Evolutionary conservation across 805 yeast species (phyloP), one percentile per base, ranked within the genome.

Genomic region (Phaffomyces thermotolerans): DNA sequence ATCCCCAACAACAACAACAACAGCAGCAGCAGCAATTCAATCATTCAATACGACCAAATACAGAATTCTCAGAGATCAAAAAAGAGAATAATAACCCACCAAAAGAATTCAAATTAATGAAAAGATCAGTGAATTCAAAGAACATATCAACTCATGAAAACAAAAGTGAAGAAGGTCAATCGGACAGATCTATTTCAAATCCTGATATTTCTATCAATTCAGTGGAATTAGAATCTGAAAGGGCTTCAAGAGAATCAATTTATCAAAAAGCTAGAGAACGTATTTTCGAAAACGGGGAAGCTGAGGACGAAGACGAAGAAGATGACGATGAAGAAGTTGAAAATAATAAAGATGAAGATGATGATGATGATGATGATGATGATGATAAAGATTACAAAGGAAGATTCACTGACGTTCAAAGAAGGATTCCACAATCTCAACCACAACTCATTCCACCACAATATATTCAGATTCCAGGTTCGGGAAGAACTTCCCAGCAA

Each of bases 181-280:
- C 13, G 4, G 35, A 33, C 8, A 23, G 17, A 20, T 20, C 22
- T 20, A 5, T 20, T 13, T 20, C 34, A 22, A 18, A 29, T 6
- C 4, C 7, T 5, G 27, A 24, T 14, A 12, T 6, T 4, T 25
- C 27, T 20, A n/a, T 35, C 14, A 42, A 39, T 23, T 32, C 50
- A 1, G 40, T 23, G 12, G 50, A 51, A 13, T 50, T 66, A 8
- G 71, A 65, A 42, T 50, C 53, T 6, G 68, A 64, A 35, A 54
- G 69, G 30, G 62, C 69, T 8, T 58, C 68, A 4, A 68, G 68
- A 46, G 77, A 72, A 50, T 68, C 65, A 34, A 52, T 63, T 31
- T 75, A 75, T 50, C 66, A 63, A 47, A 58, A 58, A 40, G 63
- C 64, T 3, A 62, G 73, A 45, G 64, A 71, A 44, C 53, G 69